Evolutionary conservation across 163 green algal species (phyloP), one percentile per base, ranked within the genome.

Genomic region (Chloroidium sp.): DNA sequence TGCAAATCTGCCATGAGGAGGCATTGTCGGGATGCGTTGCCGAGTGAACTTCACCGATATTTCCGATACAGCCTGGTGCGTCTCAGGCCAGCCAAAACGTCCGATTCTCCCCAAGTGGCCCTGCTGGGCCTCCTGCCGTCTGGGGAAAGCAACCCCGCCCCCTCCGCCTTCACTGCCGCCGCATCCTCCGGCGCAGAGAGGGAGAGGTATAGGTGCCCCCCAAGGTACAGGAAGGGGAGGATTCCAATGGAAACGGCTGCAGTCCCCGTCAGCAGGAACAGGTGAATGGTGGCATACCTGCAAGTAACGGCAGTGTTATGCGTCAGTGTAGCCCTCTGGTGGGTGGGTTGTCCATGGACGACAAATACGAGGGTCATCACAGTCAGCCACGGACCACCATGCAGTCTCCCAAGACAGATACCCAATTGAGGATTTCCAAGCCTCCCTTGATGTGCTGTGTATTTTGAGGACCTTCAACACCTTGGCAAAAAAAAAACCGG

Each of bases 181-280:
- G 10, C 60, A 74, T n/a, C 6, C 4, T 3, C 59, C 76, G 62
- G 69, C 74, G 62, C 68, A 80, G n/a, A 62, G 76, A 78, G 69
- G 69, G 69, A 72, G 57, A 81, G 75, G 75, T 81, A 83, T 36
- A 57, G 74, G 60, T 82, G 79, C 2, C 62, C 57, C 2, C 12
- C 67, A 69, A 85, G 83, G 74, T 86, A 84, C 57, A 88, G 67
- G 60, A 85, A 83, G 4, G 78, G 82, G 2, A 85, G 78, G 14
- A 85, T 60, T 6, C 79, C 72, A 8, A 83, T 62, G 12, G 72
- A 12, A 4, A 81, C 62, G 36, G 77, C 74, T 62, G 83, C 62
- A 0, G 85, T 86, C 36, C 61, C 62, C 3, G 74, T 62, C 6
- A 89, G 76, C 74, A 89, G 75, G 61, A 80, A 61, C 59, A 89